These are phyloP conservation scores for Vigna mungo DNA, from an alignment of 306 rosid species.

Conservation along the genomic window DNA sequence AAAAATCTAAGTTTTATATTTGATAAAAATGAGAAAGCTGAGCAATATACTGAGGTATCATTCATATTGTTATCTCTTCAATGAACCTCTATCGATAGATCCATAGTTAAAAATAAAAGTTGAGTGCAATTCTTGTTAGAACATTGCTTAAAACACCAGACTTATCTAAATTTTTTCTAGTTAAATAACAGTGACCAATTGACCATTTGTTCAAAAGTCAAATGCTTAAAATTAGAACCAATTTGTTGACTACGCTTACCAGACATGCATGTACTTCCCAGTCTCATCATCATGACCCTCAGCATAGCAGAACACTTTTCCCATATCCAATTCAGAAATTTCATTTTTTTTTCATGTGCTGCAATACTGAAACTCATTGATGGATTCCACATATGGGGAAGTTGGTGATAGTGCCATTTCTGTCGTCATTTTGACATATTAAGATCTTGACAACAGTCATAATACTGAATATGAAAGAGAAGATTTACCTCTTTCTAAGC, in stretches of 20 bases:
- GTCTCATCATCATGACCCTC: constrained; percentile 39
- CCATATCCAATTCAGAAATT: constrained; percentile 18
- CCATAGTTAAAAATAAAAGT: too few species aligned
- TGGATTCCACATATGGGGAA: constrained; percentile 24
- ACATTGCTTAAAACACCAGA: neutral
- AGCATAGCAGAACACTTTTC: constrained; percentile 42
- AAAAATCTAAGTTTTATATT: too few species aligned
- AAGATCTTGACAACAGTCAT: neutral
- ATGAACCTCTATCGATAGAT: too few species aligned
- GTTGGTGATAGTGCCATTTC: constrained; percentile 26
- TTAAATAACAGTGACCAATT: constrained; percentile 11
- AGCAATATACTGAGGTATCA: too few species aligned
- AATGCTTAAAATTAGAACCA: constrained; percentile 24
- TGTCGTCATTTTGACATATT: constrained; percentile 42
- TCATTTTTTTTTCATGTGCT: constrained; percentile 48
- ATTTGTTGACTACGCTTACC: neutral
- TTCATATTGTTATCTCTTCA: too few species aligned
- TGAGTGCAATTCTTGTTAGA: neutral
- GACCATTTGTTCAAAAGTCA: neutral
- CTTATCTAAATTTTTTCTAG: neutral
- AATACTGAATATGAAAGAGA: neutral
- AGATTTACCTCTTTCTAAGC: neutral
- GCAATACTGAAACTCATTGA: constrained; percentile 37
- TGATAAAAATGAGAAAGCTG: too few species aligned
- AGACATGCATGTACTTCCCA: neutral